phyloP scores from a whole-genome alignment of 2,329 filamentous ascomycete genomes.

The Apiospora rasikravindrae region DNA sequence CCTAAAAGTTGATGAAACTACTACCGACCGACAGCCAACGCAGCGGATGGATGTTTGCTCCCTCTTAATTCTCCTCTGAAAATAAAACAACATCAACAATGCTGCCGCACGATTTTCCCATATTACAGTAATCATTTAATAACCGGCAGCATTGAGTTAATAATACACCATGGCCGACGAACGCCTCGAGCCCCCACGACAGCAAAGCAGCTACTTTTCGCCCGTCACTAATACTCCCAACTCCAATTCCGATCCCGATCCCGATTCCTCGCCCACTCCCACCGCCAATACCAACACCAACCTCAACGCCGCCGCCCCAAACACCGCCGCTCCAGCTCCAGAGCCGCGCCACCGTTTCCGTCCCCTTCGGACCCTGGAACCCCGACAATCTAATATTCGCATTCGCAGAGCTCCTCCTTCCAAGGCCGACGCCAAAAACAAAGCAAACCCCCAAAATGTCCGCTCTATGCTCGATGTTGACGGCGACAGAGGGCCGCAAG shows the following conservation, averaged over 20 bases:
- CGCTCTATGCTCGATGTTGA: constrained; percentile 20
- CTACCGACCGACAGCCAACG: not conserved
- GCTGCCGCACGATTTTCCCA: not conserved
- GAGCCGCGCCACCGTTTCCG: constrained; percentile 13
- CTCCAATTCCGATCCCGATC: not conserved
- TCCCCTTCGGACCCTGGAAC: constrained; percentile 5
- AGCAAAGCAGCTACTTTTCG: constrained; percentile 4
- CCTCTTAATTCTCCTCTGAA: not conserved
- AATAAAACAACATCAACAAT: constrained; percentile 10
- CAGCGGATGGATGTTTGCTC: not conserved
- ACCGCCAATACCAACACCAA: not conserved
- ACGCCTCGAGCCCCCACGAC: constrained; percentile 6
- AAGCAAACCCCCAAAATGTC: not conserved
- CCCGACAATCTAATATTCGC: constrained; percentile 14
- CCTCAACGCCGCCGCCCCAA: not conserved
- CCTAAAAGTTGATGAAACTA: constrained; percentile 1
- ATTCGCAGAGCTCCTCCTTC: constrained; percentile 11
- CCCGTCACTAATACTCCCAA: not conserved
- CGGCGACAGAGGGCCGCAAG: not conserved
- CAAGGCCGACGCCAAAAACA: not conserved
- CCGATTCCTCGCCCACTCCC: not conserved
- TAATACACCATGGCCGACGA: constrained; percentile 1
- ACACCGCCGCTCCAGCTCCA: not conserved
- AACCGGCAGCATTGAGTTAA: not conserved
- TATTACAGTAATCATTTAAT: not conserved